These are phyloP conservation scores for Lophiostoma macrostomum DNA, from an alignment of 495 filamentous ascomycete genomes.

Conservation along the genomic window DNA sequence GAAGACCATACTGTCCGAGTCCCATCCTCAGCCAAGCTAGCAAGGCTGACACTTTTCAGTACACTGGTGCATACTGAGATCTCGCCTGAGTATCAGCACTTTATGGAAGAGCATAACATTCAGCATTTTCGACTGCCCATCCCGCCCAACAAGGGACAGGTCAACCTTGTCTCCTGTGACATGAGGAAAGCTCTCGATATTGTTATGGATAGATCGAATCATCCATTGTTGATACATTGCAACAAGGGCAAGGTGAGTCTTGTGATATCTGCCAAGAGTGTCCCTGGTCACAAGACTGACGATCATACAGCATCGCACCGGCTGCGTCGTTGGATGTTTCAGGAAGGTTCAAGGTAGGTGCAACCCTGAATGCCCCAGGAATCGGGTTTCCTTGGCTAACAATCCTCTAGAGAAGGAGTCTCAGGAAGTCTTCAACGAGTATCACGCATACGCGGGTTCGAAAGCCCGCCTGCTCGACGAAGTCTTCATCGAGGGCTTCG, in stretches of 20 bases:
- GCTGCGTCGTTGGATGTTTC: conserved; percentile 71
- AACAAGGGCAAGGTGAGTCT: conserved; percentile 77
- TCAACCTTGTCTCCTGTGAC: conserved; percentile 52
- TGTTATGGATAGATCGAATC: conserved; percentile 62
- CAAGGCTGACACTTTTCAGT: conserved; percentile 41
- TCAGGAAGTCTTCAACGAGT: conserved; percentile 51
- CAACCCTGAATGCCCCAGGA: neutral
- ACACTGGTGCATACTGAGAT: conserved; percentile 71
- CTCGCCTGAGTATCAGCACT: conserved; percentile 55
- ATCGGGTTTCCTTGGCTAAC: neutral
- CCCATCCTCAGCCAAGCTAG: conserved; percentile 7
- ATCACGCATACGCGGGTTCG: conserved; percentile 60
- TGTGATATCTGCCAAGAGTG: neutral
- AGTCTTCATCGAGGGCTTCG: conserved; percentile 52
- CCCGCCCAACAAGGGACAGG: conserved; percentile 68
- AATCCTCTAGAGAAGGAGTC: neutral
- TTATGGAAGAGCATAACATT: conserved; percentile 61
- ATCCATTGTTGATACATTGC: conserved; percentile 80
- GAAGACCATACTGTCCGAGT: conserved; percentile 68
- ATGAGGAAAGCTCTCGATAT: conserved; percentile 63
- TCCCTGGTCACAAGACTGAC: conserved; percentile 4
- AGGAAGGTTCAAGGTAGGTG: conserved; percentile 44
- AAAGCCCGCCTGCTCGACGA: conserved; percentile 58
- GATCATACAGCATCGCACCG: conserved; percentile 66
- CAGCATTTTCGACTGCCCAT: conserved; percentile 67